Base-by-base conservation (phyloP, 1,284 basidiomycete species). In the Apiotrichum montevideense region DNA sequence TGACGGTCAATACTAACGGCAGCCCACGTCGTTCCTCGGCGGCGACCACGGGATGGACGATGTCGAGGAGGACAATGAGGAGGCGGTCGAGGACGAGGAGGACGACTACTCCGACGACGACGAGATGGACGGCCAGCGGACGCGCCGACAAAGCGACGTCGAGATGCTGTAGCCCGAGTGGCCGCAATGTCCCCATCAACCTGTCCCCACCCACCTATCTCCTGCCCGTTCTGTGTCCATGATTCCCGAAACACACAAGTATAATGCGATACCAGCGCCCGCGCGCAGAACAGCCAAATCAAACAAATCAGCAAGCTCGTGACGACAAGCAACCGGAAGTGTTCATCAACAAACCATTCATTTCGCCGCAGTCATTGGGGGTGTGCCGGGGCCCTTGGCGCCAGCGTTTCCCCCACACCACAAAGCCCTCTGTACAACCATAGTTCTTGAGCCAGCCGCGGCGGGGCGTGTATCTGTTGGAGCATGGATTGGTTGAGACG, bases 11-110 rank as follows among this genome's bases (percentile, higher is more conserved):
- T 6, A 29, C 21, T 13, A 34, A 21, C 15, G 9, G 21, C 46
- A 73, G 72, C 71, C 71, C 32, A 59, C 79, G 32, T 77, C 80
- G 54, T 77, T 79, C 60, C 75, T 76, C 33, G 78, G 77, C 37
- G 70, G 73, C 41, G 50, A 51, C 50, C 71, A 66, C 9, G 59
- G 55, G 55, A 67, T 68, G 56, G 75, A 77, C 42, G 80, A 77
- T 11, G 78, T 72, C 52, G 72, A 80, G 57, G 49, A 47, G 33
- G 51, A 57, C 41, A 46, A 56, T 41, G 46, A 58, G 44, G 77
- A 71, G 29, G 68, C 64, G 13, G 67, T 66, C n/a, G 69, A 71
- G 40, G 66, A 74, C 48, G 72, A 73, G 43, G 68, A 75, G 46
- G 71, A 72, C 35, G 67, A 68, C 32, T 70, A 72, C 43, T 73